Evolutionary conservation across 345 rosid species (phyloP).

Genomic region (Euphorbia peplus): DNA sequence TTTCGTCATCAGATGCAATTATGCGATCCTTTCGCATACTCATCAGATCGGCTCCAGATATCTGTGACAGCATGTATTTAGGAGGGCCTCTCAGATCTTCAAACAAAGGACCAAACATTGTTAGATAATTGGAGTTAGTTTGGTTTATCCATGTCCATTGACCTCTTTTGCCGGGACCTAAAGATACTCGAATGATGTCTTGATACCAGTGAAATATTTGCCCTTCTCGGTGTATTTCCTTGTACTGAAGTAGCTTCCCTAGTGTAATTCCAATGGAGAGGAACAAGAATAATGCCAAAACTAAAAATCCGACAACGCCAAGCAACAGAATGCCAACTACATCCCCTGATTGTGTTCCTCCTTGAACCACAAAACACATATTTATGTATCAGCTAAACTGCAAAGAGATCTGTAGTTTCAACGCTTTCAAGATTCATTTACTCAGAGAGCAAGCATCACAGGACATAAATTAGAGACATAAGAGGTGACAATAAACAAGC

Average conservation of each 20-base stretch:
- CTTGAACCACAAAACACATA: constrained; percentile 30
- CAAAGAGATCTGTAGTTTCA: background rate
- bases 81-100: constrained; percentile 96
- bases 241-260: constrained; percentile 86
- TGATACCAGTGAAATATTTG: constrained; percentile 83
- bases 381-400: constrained; percentile 5
- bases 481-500: background rate
- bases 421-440: too few relatives aligned
- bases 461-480: background rate
- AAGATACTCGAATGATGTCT: constrained; percentile 71
- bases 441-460: background rate
- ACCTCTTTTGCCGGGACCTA: constrained; percentile 94
- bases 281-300: constrained; percentile 61
- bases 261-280: constrained; percentile 79
- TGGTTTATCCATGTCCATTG: constrained; percentile 90
- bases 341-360: constrained; percentile 45
- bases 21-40: constrained; percentile 51
- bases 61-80: constrained; percentile 91
- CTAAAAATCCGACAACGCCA: constrained; percentile 41
- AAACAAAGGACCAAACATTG: constrained; percentile 66
- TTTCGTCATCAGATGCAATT: constrained; percentile 90
- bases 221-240: constrained; percentile 91
- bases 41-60: constrained; percentile 43
- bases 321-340: constrained; percentile 60
- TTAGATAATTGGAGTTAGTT: constrained; percentile 38